A percentile compares a stretch with the other conserved stretches of the same genome.
Conservation (phyloP, 139 green algal species). For the Chlamydomonas sp. region DNA sequence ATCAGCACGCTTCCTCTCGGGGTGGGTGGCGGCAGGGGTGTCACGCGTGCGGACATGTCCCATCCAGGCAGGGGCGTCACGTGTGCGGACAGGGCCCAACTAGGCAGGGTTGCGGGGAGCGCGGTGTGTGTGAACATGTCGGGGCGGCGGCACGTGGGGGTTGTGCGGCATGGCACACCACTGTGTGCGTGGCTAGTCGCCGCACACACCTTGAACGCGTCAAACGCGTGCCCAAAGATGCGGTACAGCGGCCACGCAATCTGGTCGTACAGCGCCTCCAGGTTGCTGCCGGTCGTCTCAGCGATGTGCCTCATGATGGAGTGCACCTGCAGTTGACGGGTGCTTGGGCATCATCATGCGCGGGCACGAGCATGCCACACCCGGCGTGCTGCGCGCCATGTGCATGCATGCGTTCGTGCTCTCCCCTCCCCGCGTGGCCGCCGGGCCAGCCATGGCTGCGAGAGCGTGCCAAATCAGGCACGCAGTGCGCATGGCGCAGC, state of each 20-base stretch:
- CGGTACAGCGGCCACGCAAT: conserved; percentile 93
- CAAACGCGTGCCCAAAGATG: conserved; percentile 89
- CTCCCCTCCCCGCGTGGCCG: background rate
- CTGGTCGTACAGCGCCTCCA: conserved; percentile 79
- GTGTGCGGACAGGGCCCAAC: too few species aligned
- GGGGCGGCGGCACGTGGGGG: background rate
- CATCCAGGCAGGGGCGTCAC: too few species aligned
- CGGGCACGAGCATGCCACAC: background rate
- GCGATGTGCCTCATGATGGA: conserved; percentile 97
- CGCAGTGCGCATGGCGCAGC: too few species aligned
- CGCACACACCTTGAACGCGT: conserved; percentile 89
- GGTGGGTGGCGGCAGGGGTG: too few species aligned
- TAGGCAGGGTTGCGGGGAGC: too few species aligned
- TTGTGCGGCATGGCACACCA: conserved; percentile 54
- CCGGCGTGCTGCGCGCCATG: too few species aligned
- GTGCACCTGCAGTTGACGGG: conserved; percentile 58
- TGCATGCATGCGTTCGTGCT: background rate
- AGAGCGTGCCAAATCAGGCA: too few species aligned
- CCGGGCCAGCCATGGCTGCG: background rate
- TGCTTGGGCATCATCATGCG: too few species aligned
- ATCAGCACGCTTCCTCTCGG: too few species aligned
- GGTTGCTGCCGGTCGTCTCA: conserved; percentile 74
- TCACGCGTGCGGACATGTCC: too few species aligned
- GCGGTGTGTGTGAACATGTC: too few species aligned
- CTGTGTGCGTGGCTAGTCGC: too few species aligned